Base-by-base conservation (phyloP, 192 early-diverging fungal genomes). In the Jimgerdemannia lactiflua region DNA sequence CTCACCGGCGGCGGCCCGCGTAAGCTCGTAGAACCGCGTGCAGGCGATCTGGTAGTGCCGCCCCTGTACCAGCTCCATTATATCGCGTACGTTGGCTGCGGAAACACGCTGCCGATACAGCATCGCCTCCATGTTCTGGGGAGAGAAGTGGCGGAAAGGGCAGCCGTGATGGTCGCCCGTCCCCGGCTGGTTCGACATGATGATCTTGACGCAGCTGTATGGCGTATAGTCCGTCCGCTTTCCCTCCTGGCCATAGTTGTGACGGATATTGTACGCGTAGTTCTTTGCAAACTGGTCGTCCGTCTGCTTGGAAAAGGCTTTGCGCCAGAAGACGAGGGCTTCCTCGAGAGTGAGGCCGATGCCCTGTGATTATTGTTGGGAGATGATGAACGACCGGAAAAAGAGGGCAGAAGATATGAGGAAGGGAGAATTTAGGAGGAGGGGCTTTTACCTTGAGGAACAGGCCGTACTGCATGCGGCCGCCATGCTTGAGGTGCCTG, bases 181-280 rank as follows among this genome's bases (percentile, higher is more conserved):
- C 14, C 90, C 90, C 3, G 97, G 96, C 39, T 86, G 87, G 72
- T 93, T 92, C 17, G 81, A 77, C 71, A 83, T 92, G 77, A 99
- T 98, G 83, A 99, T 94, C 70, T 92, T 93, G 72, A 87, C 83
- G 84, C 98, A 99, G 43, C 91, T 87, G 73, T 91, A 95, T 17
- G 94, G 89, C 42, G 82, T 82, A 78, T 95, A 95, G 83, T 95
- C 85, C 19, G 84, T 83, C 11, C 98, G 91, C 64, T 91, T 93
- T 65, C 98, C 98, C 79, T 99, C 98, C 76, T 91, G 77, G 72
- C 98, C 98, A 80, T 99, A 99, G 84, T 94, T 95, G 87, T 97
- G 95, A 43, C 97, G 89, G 64, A 99, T 88, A 81, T 97, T 97
- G 83, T 99, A 99, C 4, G 96, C 88, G 70, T 99, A 96, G 67